Base-by-base conservation (phyloP, 2,329 filamentous ascomycete species). In the Colletotrichum endophyticum region DNA sequence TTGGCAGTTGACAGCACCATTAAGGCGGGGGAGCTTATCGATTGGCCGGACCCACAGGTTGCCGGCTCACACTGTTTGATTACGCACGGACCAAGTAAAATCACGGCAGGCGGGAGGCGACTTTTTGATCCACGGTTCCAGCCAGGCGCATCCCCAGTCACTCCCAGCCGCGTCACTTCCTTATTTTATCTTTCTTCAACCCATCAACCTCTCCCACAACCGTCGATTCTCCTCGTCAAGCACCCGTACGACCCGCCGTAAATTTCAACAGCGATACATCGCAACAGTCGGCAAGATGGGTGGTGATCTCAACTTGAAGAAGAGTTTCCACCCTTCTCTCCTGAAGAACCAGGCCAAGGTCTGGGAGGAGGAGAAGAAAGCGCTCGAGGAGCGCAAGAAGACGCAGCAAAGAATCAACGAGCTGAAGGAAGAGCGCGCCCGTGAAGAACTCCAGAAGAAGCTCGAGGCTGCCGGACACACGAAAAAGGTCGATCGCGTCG, bases 281-380 rank as follows among this genome's bases (percentile, higher is more conserved):
- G 30, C 28, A 22, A 16, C 27, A 25, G 12, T 39, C 83, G 84
- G 81, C 87, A 94, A 86, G 79, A 98, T 98, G 94, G 96, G 96
- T 83, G 96, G 96, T 83, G 96, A 99, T 90, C 92, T 99, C 83
- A 98, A 99, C 83, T 87, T 98, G 81, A 98, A 98, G 87, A 95
- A 96, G 87, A 95, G 95, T 89, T 99, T 96, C 93, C 96, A 99
- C 87, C 96, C 97, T 77, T 92, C 93, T 81, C 91, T 98, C 79
- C 92, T 96, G 87, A 95, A 94, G 87, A 99, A 99, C 85, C 97
- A 98, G 88, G 92, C 92, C 85, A 92, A 92, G 84, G 96, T 98
- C 80, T 98, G 95, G 92, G 93, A 96, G 78, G 95, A 98, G 85
- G 96, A 99, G 83, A 94, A 97, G 84, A 95, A 95, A 79, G 97